A percentile compares a stretch with the other conserved stretches of the same genome.
Conservation (phyloP, 352 stramenopile genomes). For the Globisporangium barbulae region DNA sequence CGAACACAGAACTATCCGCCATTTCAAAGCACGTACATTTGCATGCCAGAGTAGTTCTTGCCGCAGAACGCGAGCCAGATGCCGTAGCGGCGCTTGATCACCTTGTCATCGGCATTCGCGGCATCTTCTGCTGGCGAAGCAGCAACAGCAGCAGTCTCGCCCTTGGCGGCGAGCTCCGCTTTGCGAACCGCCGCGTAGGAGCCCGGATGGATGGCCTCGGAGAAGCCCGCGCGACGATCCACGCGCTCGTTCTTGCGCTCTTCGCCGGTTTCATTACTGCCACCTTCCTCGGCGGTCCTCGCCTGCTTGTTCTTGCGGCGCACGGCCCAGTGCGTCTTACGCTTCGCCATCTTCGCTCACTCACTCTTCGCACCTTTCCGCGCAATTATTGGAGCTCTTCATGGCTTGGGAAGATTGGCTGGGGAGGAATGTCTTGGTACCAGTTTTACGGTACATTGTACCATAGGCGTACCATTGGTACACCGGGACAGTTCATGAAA, state of each 20-base stretch:
- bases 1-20: not conserved
- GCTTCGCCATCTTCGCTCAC: slow-evolving; percentile 33
- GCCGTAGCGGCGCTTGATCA: slow-evolving; percentile 66
- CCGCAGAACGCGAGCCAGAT: slow-evolving; percentile 88
- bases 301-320: slow-evolving; percentile 77
- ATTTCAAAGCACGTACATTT: slow-evolving; percentile 49
- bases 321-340: slow-evolving; percentile 70
- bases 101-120: slow-evolving; percentile 7
- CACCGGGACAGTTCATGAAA: not conserved
- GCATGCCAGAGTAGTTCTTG: slow-evolving; percentile 88
- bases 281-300: slow-evolving; percentile 14
- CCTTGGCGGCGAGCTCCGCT: slow-evolving; percentile 13
- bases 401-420: not conserved
- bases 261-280: slow-evolving; percentile 14
- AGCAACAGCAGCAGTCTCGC: slow-evolving; percentile 2
- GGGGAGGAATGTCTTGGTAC: not conserved
- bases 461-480: not conserved
- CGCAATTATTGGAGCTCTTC: slow-evolving; percentile 5
- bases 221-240: slow-evolving; percentile 55
- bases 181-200: slow-evolving; percentile 66
- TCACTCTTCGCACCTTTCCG: not conserved
- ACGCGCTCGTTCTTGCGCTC: slow-evolving; percentile 18
- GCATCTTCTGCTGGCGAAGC: not conserved
- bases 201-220: slow-evolving; percentile 63
- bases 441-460: slow-evolving; percentile 2